A percentile compares a stretch with the other conserved stretches of the same genome.
These are phyloP conservation scores for Fusarium nelsonii DNA, from an alignment of 2,329 filamentous ascomycete genomes.

Conservation along the genomic window DNA sequence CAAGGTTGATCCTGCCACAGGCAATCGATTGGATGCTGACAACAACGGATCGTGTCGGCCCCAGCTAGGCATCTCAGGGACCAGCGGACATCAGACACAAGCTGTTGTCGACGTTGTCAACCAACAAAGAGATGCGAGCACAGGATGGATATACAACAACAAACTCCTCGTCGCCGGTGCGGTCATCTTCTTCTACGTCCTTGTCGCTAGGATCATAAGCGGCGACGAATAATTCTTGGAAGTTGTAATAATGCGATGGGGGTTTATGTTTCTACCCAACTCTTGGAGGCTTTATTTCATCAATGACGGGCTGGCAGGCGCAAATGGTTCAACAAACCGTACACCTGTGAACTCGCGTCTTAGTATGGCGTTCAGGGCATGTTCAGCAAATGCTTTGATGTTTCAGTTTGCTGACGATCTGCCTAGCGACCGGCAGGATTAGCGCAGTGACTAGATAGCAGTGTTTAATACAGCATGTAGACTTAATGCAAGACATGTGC, in stretches of 20 bases:
- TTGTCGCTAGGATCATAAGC: conserved; percentile 80
- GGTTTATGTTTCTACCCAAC: conserved; percentile 15
- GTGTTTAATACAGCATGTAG: conserved; percentile 29
- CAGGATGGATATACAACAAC: conserved; percentile 84
- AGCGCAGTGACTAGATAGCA: conserved; percentile 23
- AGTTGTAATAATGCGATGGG: conserved; percentile 6
- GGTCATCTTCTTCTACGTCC: conserved; percentile 82
- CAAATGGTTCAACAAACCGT: conserved; percentile 39
- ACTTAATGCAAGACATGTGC: conserved; percentile 11
- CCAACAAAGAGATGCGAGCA: conserved; percentile 82
- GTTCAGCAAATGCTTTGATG: conserved; percentile 25
- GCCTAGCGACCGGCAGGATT: conserved; percentile 15
- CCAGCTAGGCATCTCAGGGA: conserved; percentile 68
- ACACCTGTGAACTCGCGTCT: conserved; percentile 40
- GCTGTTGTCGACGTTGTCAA: conserved; percentile 81
- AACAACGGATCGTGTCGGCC: conserved; percentile 65
- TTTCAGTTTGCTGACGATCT: conserved; percentile 8
- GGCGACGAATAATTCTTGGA: conserved; percentile 50
- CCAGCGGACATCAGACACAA: conserved; percentile 74
- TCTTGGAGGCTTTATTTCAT: conserved; percentile 18
- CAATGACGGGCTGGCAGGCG: conserved; percentile 33
- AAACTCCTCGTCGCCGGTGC: conserved; percentile 79
- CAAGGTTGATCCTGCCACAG: conserved; percentile 81
- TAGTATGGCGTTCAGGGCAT: conserved; percentile 44
- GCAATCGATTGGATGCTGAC: conserved; percentile 66